Evolutionary conservation across 169 alveolate species (phyloP), one percentile per base, ranked within the genome.

Genomic region (Cryptosporidium andersoni): DNA sequence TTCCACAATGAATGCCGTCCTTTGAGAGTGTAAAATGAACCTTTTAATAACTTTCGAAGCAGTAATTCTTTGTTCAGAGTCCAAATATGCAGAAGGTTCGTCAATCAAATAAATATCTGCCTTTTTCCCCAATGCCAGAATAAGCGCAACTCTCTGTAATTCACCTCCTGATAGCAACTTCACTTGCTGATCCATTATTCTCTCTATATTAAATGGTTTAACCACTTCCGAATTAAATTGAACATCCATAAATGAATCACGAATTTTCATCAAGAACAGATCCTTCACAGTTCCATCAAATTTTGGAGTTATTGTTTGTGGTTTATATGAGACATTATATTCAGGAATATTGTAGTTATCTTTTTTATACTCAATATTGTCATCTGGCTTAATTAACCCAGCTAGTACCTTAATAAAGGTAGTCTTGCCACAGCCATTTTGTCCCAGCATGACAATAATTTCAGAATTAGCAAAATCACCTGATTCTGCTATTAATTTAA

Each of bases 41-140:
- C 99, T 91, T 85, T 98, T 98, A 91, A 98, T 97, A 53, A 98
- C 98, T 64, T 97, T 96, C n/a, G 99, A 97, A 8, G 99, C 99
- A 55, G 96, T 92, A 47, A 98, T 96, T 91, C 99, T 97, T 82
- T 98, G 98, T 80, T 98, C 99, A 1, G 99, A 97, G 81, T 98
- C 99, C 55, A 98, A 91, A 89, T 98, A 98, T 34, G 99, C 99
- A 2, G 99, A 96, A 37, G 99, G 99, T 90, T 98, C 99, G 89
- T 98, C 99, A 64, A 98, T 96, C 48, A 98, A 94, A 91, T 98
- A 98, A 25, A 98, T 96, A 81, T 97, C 99, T 1, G 99, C 99
- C 47, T 98, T 97, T 88, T 97, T 97, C 1, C 99, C 99, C 74
- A 98, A 91, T 5, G 99, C 99, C 48, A 98, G 89, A 37, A 97